These are phyloP conservation scores for Capronia epimyces DNA, from an alignment of 2,329 filamentous ascomycete genomes.

Conservation along the genomic window DNA sequence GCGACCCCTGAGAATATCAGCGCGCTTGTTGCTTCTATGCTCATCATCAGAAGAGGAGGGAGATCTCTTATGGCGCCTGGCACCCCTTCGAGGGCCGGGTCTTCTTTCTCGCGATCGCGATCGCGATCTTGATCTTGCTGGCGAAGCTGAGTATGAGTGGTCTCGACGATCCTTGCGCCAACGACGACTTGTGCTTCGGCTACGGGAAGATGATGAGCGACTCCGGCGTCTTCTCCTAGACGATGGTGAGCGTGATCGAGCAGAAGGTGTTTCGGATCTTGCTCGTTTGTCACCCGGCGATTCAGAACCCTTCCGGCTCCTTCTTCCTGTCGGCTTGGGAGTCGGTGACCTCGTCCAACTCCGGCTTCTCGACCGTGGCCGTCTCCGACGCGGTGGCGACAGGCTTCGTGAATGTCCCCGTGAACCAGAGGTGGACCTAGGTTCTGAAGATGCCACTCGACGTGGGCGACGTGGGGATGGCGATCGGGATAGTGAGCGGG, in stretches of 20 bases:
- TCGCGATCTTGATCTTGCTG: conserved; percentile 35
- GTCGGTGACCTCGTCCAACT: conserved; percentile 13
- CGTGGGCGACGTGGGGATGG: conserved; percentile 36
- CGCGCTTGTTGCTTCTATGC: conserved; percentile 40
- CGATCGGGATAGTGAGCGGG: conserved; percentile 32
- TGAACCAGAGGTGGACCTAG: conserved; percentile 17
- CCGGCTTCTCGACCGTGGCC: conserved; percentile 10
- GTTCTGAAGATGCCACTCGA: conserved; percentile 8
- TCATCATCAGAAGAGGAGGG: conserved; percentile 41
- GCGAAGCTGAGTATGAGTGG: conserved; percentile 35
- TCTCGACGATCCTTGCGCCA: conserved; percentile 30
- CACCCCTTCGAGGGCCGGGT: conserved; percentile 29
- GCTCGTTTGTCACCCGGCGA: conserved; percentile 38
- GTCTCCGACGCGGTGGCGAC: conserved; percentile 26
- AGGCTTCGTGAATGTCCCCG: conserved; percentile 31
- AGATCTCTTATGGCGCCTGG: conserved; percentile 41
- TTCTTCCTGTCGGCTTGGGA: conserved; percentile 33
- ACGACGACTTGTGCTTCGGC: conserved; percentile 36
- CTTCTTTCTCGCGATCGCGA: conserved; percentile 36
- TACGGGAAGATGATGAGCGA: conserved; percentile 37
- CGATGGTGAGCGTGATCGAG: conserved; percentile 52
- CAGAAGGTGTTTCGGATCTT: conserved; percentile 46
- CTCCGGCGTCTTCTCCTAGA: conserved; percentile 46
- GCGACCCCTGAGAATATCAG: conserved; percentile 48
- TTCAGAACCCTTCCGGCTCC: conserved; percentile 35